Percentiles rank a stretch among this genome's conserved stretches.
These are phyloP conservation scores for Acer saccharum DNA, from an alignment of 345 rosid species.

Conservation along the genomic window DNA sequence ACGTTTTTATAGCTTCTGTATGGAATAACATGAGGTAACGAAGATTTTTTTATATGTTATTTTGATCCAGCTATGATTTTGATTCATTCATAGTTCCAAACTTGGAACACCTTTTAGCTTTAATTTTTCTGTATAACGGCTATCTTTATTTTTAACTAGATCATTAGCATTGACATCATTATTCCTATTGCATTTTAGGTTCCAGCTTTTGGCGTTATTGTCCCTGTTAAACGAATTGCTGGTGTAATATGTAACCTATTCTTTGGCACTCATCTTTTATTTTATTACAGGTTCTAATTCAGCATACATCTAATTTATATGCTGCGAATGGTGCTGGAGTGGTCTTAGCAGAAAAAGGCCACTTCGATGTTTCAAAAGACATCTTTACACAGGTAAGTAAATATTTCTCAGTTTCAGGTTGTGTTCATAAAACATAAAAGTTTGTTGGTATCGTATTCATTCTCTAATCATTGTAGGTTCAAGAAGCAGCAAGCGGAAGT, in stretches of 20 bases:
- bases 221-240: neutral
- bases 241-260: neutral
- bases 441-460: slow-evolving; percentile 14
- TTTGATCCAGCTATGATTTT: neutral
- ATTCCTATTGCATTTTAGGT: neutral
- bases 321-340: slow-evolving; percentile 99
- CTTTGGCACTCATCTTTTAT: slow-evolving; percentile 8
- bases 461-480: slow-evolving; percentile 57
- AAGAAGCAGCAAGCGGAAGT: slow-evolving; percentile 99
- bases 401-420: slow-evolving; percentile 17
- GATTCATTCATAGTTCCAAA: slow-evolving; percentile 4
- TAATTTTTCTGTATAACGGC: neutral
- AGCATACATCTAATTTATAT: slow-evolving; percentile 85
- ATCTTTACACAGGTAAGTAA: slow-evolving; percentile 78
- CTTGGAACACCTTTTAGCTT: neutral
- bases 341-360: slow-evolving; percentile 95
- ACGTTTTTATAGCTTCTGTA: slow-evolving; percentile 1
- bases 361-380: slow-evolving; percentile 94
- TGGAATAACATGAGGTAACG: neutral
- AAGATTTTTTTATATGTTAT: neutral
- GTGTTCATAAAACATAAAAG: slow-evolving; percentile 3
- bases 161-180: neutral
- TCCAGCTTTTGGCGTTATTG: neutral
- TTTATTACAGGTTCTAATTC: slow-evolving; percentile 71
- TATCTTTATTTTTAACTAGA: neutral